Conservation (phyloP, 1,139 yeast genomes). For the Candida tropicalis region DNA sequence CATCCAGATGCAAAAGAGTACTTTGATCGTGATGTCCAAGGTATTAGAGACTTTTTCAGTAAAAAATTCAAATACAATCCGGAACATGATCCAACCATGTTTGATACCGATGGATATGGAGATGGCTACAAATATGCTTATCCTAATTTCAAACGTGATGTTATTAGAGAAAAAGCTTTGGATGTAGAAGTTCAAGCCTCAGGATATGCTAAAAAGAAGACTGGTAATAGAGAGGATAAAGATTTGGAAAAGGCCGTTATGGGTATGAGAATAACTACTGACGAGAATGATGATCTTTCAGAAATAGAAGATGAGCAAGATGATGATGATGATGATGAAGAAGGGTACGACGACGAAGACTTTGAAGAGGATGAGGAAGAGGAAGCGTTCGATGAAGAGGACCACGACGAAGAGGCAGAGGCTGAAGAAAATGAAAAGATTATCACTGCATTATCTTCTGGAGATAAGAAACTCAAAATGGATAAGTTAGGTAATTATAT, state of each 20-base stretch:
- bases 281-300: conserved; percentile 35
- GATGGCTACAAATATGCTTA: conserved; percentile 77
- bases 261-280: conserved; percentile 53
- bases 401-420: conserved; percentile 30
- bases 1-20: conserved; percentile 87
- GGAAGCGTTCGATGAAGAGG: conserved; percentile 33
- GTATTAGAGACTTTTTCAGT: conserved; percentile 80
- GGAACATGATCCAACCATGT: conserved; percentile 60
- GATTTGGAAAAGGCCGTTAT: conserved; percentile 78
- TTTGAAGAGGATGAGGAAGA: conserved; percentile 30
- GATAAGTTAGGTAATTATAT: conserved; percentile 82
- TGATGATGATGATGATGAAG: conserved; percentile 32
- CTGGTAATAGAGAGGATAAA: conserved; percentile 47
- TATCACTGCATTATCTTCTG: conserved; percentile 64
- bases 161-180: conserved; percentile 63
- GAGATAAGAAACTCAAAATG: conserved; percentile 66
- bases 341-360: conserved; percentile 29
- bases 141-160: conserved; percentile 80
- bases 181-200: conserved; percentile 90
- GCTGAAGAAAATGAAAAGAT: conserved; percentile 73
- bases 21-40: conserved; percentile 90
- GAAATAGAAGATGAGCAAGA: conserved; percentile 31
- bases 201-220: conserved; percentile 78
- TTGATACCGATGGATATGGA: conserved; percentile 77
- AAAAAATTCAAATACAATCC: conserved; percentile 79